Base-by-base conservation (phyloP, 768 basidiomycete genomes). In the Dioszegia hungarica region DNA sequence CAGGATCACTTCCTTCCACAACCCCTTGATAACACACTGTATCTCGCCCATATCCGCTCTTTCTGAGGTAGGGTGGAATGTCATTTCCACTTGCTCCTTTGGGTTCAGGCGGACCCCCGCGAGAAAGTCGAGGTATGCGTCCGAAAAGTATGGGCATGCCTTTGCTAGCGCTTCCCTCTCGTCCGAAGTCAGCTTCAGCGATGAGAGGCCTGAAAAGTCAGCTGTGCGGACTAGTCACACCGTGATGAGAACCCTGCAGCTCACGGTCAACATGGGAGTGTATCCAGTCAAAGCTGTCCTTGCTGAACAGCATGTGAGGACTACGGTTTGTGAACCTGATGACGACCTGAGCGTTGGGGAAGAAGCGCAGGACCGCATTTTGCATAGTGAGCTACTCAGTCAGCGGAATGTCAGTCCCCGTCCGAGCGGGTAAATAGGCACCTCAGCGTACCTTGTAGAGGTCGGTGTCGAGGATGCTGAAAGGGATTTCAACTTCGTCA, bases 401-500 rank as follows among this genome's bases (percentile, higher is more conserved):
- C 17, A 56, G 46, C 59, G 20, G 17, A 28, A 2, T 4, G n/a
- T n/a, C n/a, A n/a, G n/a, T n/a, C n/a, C n/a, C n/a, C n/a, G n/a
- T n/a, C n/a, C n/a, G 0, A 19, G 8, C 22, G 8, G 24, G 34
- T 31, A 12, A 57, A n/a, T n/a, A n/a, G 33, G 58, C 12, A 8
- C 19, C 39, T 50, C n/a, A 29, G 41, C 58, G 41, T 50, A 86
- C 90, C 83, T 94, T 98, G 83, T 97, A 97, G 28, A 94, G 78
- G 75, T 97, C 94, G 0, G 91, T 92, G 75, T 97, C 94, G 41
- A 97, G 81, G 49, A 97, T 79, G 15, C 90, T 92, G 56, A 71
- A 66, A 15, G 73, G 74, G 9, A 75, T 65, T 38, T 70, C 67
- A 9, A 62, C 62, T 31, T 62, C 50, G 14, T 66, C 60, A 1